Base-by-base conservation (phyloP, 2,329 filamentous ascomycete genomes). In the Hymenoscyphus infarciens region DNA sequence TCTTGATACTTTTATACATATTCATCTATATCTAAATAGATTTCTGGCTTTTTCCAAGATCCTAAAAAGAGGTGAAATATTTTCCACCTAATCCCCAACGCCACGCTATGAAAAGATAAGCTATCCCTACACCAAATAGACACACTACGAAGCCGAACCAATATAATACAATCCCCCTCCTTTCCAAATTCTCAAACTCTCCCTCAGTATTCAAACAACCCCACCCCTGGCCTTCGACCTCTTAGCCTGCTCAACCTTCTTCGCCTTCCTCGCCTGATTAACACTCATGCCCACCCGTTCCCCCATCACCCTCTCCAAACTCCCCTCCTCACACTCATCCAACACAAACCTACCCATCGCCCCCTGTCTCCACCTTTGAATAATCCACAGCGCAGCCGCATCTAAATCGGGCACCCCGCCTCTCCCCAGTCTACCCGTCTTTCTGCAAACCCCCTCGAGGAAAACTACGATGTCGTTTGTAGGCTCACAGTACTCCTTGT, bases 391-490 rank as follows among this genome's bases (percentile, higher is more conserved):
- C 2, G 93, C 93, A 1, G 92, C 87, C 7, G 85, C 85, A 60
- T 92, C 88, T 29, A 84, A 77, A 72, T 91, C 87, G 0, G 89
- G 87, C 10, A 82, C 75, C 0, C 91, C 92, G 1, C 91, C 90
- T 67, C 88, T 88, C 56, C 82, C 82, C 58, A 98, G 76, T 67
- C 91, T 85, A 7, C 95, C 95, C 8, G 90, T 91, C 69, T 87
- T 88, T 60, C 72, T 79, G 19, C 91, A 92, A 22, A 96, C 85
- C 1, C 79, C 83, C 15, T 84, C 81, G 13, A 99, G 81, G 29
- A 97, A 83, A 49, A 84, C 82, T 56, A 82, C 77, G n/a, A 96
- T 80, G 68, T 97, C 90, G 75, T 98, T 97, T 1, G 95, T 98
- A 0, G 93, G 92, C 39, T 75, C 72, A 57, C 80, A 83, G 73